A percentile compares a stretch with the other conserved stretches of the same genome.
Evolutionary conservation across 805 yeast species (phyloP).

Genomic region (Myxozyma geophila): DNA sequence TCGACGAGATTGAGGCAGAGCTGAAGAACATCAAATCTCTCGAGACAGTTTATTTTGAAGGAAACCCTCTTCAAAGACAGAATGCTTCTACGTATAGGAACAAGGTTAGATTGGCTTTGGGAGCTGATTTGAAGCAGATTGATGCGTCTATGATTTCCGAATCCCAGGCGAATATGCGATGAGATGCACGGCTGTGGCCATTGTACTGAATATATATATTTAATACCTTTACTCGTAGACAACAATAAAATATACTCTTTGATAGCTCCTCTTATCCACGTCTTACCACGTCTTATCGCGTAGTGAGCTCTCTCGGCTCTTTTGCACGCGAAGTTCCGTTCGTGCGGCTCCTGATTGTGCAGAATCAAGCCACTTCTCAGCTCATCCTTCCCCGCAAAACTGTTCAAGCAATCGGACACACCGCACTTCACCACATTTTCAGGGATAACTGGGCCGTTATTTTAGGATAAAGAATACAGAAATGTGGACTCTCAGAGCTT

Average conservation of each 20-base stretch:
- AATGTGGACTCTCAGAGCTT: neutral
- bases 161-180: slow-evolving; percentile 25
- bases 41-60: slow-evolving; percentile 92
- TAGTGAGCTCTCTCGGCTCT: neutral
- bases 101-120: slow-evolving; percentile 74
- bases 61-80: slow-evolving; percentile 78
- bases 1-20: slow-evolving; percentile 69
- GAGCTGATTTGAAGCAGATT: slow-evolving; percentile 74
- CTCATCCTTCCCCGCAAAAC: neutral
- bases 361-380: neutral
- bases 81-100: slow-evolving; percentile 84
- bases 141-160: slow-evolving; percentile 71
- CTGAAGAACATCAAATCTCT: slow-evolving; percentile 64
- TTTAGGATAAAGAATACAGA: neutral
- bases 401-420: too few species aligned
- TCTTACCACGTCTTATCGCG: neutral
- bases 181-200: neutral
- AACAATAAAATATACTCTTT: too few species aligned
- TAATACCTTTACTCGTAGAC: too few species aligned
- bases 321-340: neutral
- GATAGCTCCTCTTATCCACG: too few species aligned
- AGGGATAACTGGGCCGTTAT: neutral
- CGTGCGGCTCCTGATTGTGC: slow-evolving; percentile 9
- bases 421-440: too few species aligned
- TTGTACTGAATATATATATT: too few species aligned